Conservation (phyloP, 768 basidiomycete genomes). For the Phylloporus sp. region DNA sequence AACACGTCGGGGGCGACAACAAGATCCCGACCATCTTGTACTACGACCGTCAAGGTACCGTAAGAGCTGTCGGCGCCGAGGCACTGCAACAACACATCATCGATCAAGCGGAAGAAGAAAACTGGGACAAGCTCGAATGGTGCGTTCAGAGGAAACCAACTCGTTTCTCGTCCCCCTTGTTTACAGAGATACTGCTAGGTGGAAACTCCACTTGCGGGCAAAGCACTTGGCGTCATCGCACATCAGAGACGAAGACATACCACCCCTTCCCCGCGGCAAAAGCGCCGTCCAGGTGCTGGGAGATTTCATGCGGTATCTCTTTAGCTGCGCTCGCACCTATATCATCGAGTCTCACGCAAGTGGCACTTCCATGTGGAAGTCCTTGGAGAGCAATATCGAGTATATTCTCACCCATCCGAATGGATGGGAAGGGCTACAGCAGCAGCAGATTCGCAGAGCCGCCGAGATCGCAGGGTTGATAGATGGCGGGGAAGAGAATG, state of each 20-base stretch:
- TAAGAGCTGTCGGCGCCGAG: constrained; percentile 42
- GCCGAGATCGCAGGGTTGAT: constrained; percentile 23
- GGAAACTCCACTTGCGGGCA: constrained; percentile 35
- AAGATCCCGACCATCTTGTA: constrained; percentile 47
- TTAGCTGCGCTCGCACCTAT: constrained; percentile 18
- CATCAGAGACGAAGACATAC: constrained; percentile 19
- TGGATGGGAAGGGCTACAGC: constrained; percentile 30
- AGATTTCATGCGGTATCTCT: constrained; percentile 28
- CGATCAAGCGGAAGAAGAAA: constrained; percentile 36
- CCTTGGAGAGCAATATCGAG: constrained; percentile 17
- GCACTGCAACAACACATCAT: constrained; percentile 32
- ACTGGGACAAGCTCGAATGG: constrained; percentile 39
- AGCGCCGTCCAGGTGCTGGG: constrained; percentile 19
- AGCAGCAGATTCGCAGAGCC: constrained; percentile 26
- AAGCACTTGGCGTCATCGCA: constrained; percentile 21
- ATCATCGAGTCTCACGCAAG: constrained; percentile 27
- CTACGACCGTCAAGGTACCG: constrained; percentile 38
- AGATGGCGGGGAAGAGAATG: constrained; percentile 6
- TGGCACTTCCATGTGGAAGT: constrained; percentile 21
- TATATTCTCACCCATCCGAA: constrained; percentile 29
- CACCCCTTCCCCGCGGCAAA: constrained; percentile 21
- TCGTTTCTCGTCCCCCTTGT: neutral
- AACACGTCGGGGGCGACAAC: constrained; percentile 39
- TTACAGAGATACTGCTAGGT: constrained; percentile 12
- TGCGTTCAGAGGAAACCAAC: constrained; percentile 5